These are phyloP conservation scores for Crithidia thermophila DNA, from an alignment of 208 protist genomes.

Conservation along the genomic window DNA sequence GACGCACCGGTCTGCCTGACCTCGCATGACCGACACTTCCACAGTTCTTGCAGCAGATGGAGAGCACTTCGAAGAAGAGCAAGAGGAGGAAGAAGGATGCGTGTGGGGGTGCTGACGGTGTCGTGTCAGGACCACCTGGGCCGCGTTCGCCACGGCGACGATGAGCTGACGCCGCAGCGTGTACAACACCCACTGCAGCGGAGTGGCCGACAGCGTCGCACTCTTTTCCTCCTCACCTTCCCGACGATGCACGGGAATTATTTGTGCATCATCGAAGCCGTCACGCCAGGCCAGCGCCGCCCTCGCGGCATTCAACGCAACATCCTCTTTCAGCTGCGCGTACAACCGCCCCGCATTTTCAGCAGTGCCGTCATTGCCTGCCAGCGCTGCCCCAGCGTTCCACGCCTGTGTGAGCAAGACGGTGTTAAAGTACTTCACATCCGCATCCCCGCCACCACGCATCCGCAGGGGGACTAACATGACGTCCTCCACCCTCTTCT, in stretches of 20 bases:
- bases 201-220: slow-evolving; percentile 20
- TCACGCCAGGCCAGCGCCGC: too few species aligned
- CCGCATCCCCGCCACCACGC: too few species aligned
- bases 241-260: too few species aligned
- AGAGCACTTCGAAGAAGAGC: neutral
- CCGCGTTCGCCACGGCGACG: slow-evolving; percentile 40
- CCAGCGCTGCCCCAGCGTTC: too few species aligned
- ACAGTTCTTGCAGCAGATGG: neutral
- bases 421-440: too few species aligned
- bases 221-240: neutral
- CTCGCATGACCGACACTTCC: slow-evolving; percentile 10
- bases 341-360: too few species aligned
- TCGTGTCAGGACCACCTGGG: slow-evolving; percentile 25
- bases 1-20: slow-evolving; percentile 25
- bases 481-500: too few species aligned
- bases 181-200: slow-evolving; percentile 46
- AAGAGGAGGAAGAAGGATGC: neutral
- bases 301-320: too few species aligned
- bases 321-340: too few species aligned
- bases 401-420: too few species aligned
- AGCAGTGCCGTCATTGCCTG: too few species aligned
- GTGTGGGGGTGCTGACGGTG: slow-evolving; percentile 3
- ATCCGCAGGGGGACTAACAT: too few species aligned
- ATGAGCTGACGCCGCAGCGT: slow-evolving; percentile 46
- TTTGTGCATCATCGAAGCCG: neutral